Conservation (phyloP, 495 filamentous ascomycete species). For the Talaromyces borbonicus region DNA sequence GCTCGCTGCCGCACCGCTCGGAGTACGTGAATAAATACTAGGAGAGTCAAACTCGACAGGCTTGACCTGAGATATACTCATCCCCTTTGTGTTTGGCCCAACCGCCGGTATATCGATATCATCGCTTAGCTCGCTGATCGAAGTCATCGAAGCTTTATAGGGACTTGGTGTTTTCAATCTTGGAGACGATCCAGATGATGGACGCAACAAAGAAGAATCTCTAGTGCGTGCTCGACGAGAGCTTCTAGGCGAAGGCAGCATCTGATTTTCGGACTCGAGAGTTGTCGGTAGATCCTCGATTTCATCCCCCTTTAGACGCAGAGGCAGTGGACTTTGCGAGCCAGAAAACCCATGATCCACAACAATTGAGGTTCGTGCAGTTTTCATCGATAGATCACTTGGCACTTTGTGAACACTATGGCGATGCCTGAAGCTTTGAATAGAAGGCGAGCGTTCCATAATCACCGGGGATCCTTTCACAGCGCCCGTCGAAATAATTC, state of each 20-base stretch:
- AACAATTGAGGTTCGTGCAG: constrained; percentile 6
- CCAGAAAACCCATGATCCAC: background rate
- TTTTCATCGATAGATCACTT: constrained; percentile 23
- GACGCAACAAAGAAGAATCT: constrained; percentile 28
- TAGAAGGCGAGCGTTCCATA: constrained; percentile 23
- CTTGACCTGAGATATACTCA: constrained; percentile 2
- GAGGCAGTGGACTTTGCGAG: constrained; percentile 3
- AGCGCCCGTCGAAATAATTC: constrained; percentile 22
- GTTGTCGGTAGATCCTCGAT: constrained; percentile 14
- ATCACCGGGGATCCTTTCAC: constrained; percentile 23
- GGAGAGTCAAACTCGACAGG: constrained; percentile 23
- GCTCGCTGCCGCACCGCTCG: constrained; percentile 32
- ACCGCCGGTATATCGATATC: constrained; percentile 14
- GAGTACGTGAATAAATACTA: constrained; percentile 49
- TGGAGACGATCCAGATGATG: constrained; percentile 33
- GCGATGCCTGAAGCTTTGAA: constrained; percentile 20
- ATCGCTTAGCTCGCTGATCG: constrained; percentile 8
- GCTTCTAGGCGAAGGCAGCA: constrained; percentile 9
- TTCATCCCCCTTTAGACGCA: background rate
- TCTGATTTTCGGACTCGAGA: constrained; percentile 15
- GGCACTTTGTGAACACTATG: constrained; percentile 22
- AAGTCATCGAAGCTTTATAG: constrained; percentile 40
- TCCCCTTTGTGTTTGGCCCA: constrained; percentile 12
- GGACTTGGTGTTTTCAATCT: constrained; percentile 45
- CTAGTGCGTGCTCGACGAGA: constrained; percentile 13